A percentile compares a stretch with the other conserved stretches of the same genome.
Evolutionary conservation across 73 alveolate genomes (phyloP).

Genomic region (Paramecium caudatum): DNA sequence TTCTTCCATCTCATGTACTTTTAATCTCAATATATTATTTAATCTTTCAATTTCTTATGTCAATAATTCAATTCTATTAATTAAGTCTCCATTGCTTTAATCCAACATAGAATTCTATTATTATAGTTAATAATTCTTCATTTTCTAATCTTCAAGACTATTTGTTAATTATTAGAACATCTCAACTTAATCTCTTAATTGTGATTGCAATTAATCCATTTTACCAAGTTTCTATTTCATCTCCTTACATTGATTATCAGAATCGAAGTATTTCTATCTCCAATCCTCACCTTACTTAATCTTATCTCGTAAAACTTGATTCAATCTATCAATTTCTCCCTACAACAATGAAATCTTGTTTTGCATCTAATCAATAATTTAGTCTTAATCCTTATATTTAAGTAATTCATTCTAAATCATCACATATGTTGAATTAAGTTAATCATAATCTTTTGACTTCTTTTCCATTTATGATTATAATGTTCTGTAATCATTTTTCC

Average conservation of each 20-base stretch:
- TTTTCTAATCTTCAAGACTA: slow-evolving; percentile 32
- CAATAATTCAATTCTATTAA: not conserved
- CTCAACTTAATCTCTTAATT: slow-evolving; percentile 39
- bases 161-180: not conserved
- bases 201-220: not conserved
- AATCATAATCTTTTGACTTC: slow-evolving; percentile 48
- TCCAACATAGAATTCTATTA: slow-evolving; percentile 5
- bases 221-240: slow-evolving; percentile 35
- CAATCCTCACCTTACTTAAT: slow-evolving; percentile 59
- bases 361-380: slow-evolving; percentile 45
- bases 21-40: slow-evolving; percentile 23
- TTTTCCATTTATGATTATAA: slow-evolving; percentile 9
- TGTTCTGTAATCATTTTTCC: slow-evolving; percentile 13
- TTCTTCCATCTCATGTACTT: slow-evolving; percentile 45
- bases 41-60: slow-evolving; percentile 50
- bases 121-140: not conserved
- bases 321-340: slow-evolving; percentile 24
- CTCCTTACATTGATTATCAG: slow-evolving; percentile 42
- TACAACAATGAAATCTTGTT: not conserved
- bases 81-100: not conserved
- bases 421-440: slow-evolving; percentile 13
- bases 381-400: slow-evolving; percentile 57
- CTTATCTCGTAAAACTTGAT: slow-evolving; percentile 43
- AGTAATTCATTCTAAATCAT: slow-evolving; percentile 51
- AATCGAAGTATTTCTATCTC: slow-evolving; percentile 34